These are phyloP conservation scores for Inga leiocalycina DNA, from an alignment of 306 rosid species.

Conservation along the genomic window DNA sequence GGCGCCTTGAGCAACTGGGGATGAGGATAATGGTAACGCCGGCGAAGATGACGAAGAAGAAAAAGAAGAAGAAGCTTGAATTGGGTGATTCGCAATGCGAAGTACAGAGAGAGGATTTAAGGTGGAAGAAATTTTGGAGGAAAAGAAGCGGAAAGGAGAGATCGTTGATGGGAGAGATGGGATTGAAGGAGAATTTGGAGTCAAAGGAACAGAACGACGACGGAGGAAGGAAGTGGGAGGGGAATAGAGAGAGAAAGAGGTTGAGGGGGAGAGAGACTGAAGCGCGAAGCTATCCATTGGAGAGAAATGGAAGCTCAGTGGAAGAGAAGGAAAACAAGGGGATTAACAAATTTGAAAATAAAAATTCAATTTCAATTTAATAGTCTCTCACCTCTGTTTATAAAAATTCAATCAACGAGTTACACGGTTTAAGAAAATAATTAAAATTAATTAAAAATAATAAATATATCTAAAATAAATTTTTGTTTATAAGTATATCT, in stretches of 20 bases:
- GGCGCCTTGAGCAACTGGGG: slow-evolving; percentile 39
- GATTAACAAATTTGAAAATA: background rate
- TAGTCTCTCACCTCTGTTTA: too few relatives aligned
- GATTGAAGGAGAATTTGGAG: slow-evolving; percentile 15
- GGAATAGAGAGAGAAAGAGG: slow-evolving; percentile 29
- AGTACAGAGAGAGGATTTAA: slow-evolving; percentile 19
- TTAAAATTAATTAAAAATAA: too few relatives aligned
- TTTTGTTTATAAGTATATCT: too few relatives aligned
- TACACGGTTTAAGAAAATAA: too few relatives aligned
- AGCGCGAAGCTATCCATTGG: slow-evolving; percentile 34
- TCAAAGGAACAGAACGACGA: background rate
- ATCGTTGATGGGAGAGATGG: slow-evolving; percentile 34
- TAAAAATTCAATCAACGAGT: too few relatives aligned
- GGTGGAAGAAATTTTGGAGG: slow-evolving; percentile 24
- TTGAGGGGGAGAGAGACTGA: slow-evolving; percentile 23
- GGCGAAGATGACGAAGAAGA: slow-evolving; percentile 5
- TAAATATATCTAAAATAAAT: too few relatives aligned
- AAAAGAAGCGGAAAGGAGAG: background rate
- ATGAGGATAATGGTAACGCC: background rate
- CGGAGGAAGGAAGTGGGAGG: slow-evolving; percentile 21
- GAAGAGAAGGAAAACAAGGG: background rate
- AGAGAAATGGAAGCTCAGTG: background rate
- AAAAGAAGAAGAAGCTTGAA: slow-evolving; percentile 27
- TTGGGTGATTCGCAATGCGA: slow-evolving; percentile 15
- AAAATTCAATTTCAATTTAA: background rate